Evolutionary conservation across 768 basidiomycete genomes (phyloP), one percentile per base, ranked within the genome.

Genomic region (Mycena pura): DNA sequence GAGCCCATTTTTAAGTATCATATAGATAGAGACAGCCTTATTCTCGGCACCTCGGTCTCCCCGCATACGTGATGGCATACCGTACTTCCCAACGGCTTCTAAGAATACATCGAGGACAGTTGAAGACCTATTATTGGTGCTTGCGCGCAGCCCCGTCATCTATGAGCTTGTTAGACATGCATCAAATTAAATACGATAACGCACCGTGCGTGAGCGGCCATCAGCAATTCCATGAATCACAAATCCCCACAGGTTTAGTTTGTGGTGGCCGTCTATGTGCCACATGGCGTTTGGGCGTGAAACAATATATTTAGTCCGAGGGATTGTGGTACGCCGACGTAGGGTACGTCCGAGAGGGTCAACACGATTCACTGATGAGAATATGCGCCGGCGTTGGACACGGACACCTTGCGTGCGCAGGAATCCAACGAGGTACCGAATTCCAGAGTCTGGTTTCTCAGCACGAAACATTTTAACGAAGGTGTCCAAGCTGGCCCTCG

Each of bases 211-310:
- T 40, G 59, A 68, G 57, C 68, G 74, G 1, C 76, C 76, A 60
- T 77, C 73, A 34, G 73, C 48, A 43, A 70, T 55, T 1, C 71
- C 71, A 57, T 74, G 72, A 14, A 73, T 69, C 3, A 73, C 68
- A 54, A 72, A 55, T 5, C 72, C 72, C 67, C 68, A 55, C 1
- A 55, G 43, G 22, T 44, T 54, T 13, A 53, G 40, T 21, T 53
- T 53, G 41, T 74, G 72, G 51, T 74, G 69, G 8, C 70, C 62
- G 52, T 72, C 69, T 6, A 69, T 22, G 38, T 72, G 71, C 71
- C 71, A 72, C 0, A 70, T 28, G 0, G 60, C 62, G 57, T 72
- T 55, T 13, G 68, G 68, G 8, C 63, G 50, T 11, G 57, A 50
- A 2, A 70, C 68, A 1, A 54, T 22, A 45, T 74, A 74, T 22